These are phyloP conservation scores for Allium sativum DNA, from an alignment of 106 monocot genomes.

Conservation along the genomic window DNA sequence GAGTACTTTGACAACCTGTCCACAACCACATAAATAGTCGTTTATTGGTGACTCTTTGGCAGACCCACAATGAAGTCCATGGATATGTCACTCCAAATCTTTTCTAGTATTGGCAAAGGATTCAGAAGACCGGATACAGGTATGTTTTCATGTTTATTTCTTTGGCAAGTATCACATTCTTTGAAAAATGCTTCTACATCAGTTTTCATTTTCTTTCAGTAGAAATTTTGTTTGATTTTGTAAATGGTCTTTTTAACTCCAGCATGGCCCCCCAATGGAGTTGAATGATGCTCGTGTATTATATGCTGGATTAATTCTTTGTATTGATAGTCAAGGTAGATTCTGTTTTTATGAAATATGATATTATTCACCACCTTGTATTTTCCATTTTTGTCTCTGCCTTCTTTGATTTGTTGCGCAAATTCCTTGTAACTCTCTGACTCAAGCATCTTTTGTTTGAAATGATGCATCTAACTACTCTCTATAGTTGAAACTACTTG, in stretches of 20 bases:
- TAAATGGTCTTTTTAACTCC: neutral
- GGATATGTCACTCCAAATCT: neutral
- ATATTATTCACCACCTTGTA: no score
- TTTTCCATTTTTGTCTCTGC: no score
- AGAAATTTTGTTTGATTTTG: neutral
- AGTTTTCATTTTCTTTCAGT: neutral
- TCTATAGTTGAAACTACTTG: neutral
- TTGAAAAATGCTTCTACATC: neutral
- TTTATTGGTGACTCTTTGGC: neutral
- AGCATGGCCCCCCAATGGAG: neutral
- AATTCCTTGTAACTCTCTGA: neutral
- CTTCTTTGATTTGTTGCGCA: no score
- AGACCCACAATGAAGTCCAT: neutral
- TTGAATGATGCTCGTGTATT: neutral
- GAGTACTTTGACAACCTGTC: neutral
- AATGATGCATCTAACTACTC: no score
- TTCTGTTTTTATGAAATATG: no score
- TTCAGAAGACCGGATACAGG: neutral
- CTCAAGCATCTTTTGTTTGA: neutral
- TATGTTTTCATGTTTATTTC: neutral
- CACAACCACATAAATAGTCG: neutral
- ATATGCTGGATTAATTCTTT: no score
- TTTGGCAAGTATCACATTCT: neutral
- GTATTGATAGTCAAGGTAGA: no score
- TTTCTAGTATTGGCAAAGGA: neutral